phyloP scores from a whole-genome alignment of 495 filamentous ascomycete genomes.

The Xylaria scruposa region DNA sequence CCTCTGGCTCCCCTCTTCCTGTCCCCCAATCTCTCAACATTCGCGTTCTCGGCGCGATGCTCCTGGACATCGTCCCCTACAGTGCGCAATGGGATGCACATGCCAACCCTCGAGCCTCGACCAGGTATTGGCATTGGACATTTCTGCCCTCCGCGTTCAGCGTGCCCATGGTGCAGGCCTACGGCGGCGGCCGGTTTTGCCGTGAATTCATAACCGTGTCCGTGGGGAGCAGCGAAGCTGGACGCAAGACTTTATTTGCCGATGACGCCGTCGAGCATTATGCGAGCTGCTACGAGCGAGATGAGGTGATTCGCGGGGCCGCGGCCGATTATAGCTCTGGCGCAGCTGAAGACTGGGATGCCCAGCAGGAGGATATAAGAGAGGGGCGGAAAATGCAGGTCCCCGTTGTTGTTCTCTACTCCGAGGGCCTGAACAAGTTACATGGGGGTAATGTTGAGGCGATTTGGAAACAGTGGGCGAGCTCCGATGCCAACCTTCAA shows the following conservation, averaged over 20 bases:
- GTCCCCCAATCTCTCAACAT: constrained; percentile 12
- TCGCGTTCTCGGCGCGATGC: constrained; percentile 39
- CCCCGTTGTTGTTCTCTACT: constrained; percentile 53
- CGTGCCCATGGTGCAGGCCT: constrained; percentile 50
- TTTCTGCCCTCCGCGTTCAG: constrained; percentile 57
- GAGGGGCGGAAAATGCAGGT: constrained; percentile 51
- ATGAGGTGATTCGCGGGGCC: constrained; percentile 43
- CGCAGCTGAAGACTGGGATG: constrained; percentile 47
- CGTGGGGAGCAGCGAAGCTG: constrained; percentile 33
- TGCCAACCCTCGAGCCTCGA: constrained; percentile 33
- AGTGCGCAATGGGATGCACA: constrained; percentile 47
- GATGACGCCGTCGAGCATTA: constrained; percentile 47
- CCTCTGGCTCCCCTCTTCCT: not conserved
- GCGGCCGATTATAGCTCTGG: constrained; percentile 58
- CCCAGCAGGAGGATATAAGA: constrained; percentile 53
- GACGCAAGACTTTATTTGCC: constrained; percentile 23
- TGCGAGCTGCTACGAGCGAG: constrained; percentile 46
- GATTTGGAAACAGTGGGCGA: constrained; percentile 57
- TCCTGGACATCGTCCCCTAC: constrained; percentile 60
- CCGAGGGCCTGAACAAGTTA: constrained; percentile 49
- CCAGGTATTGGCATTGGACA: constrained; percentile 57
- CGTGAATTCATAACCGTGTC: constrained; percentile 40
- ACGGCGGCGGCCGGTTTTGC: constrained; percentile 50
- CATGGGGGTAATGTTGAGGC: constrained; percentile 43
- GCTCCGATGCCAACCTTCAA: constrained; percentile 37